Base-by-base conservation (phyloP, 371 early-diverging fungal genomes). In the Dinochytrium kinnereticum region DNA sequence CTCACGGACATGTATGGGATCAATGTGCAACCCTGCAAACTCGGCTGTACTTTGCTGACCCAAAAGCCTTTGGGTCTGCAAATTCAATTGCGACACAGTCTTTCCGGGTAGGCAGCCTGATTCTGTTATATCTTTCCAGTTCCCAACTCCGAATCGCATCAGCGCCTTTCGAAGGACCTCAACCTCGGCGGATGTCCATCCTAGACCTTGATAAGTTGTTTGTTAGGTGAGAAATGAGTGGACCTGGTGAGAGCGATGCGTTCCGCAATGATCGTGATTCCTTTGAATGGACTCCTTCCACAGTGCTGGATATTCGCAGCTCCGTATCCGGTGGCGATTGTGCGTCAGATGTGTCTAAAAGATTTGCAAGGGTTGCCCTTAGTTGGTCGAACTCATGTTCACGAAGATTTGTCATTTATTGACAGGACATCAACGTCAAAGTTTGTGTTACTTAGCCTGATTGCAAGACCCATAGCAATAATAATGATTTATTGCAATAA, bases 31-130 rank as follows among this genome's bases (percentile, higher is more conserved):
- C 51, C 93, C 90, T 30, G 92, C 93, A 80, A 96, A 96, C 77
- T 96, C 96, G 70, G 94, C 95, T 17, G 94, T 95, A 81, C 93
- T 92, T 77, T 96, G 96, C 79, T 96, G 96, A 0, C 97, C 97
- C 0, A 96, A 87, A 86, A 96, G 86, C 30, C 96, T 87, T 80
- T 96, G 97, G 17, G 93, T 87, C 76, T 96, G 97, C 51, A 96
- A 82, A 84, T 96, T 95, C 91, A 96, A 91, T 82, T 96, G 97
- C 13, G 97, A 94, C 71, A 92, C 93, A 39, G 95, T 96, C 77
- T 96, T 96, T 39, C 95, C 96, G 1, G 93, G 93, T 17, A 93
- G 82, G 75, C 94, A 92, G 37, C 90, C 91, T 57, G 91, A 90
- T 66, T 94, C 95, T 74, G 94, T 91, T 68, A 96, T 95, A 74